These are phyloP conservation scores for Pterulicium gracile DNA, from an alignment of 1,284 basidiomycete species.

Conservation along the genomic window DNA sequence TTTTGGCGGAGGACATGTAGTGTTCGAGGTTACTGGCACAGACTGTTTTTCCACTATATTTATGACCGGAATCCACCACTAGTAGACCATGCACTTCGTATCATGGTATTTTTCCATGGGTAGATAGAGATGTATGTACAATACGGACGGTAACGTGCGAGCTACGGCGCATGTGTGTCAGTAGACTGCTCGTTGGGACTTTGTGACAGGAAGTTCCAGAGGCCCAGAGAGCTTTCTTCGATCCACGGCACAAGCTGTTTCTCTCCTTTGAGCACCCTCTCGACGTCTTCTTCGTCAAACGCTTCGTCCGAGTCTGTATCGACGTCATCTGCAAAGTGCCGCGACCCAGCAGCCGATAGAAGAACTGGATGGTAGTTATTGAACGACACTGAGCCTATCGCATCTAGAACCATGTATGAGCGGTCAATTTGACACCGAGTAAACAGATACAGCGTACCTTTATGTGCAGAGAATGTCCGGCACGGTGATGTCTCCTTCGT, in stretches of 20 bases:
- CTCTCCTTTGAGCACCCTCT: not conserved
- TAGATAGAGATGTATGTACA: too few species aligned
- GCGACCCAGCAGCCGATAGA: slow-evolving; percentile 55
- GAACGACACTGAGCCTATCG: slow-evolving; percentile 51
- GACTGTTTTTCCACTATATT: too few species aligned
- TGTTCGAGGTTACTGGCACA: too few species aligned
- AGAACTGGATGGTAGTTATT: slow-evolving; percentile 43
- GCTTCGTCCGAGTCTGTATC: slow-evolving; percentile 10
- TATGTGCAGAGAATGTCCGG: slow-evolving; percentile 29
- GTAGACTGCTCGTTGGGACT: not conserved
- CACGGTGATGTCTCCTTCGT: slow-evolving; percentile 12
- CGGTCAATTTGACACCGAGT: not conserved
- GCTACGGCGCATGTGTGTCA: too few species aligned
- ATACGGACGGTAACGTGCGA: too few species aligned
- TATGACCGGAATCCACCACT: too few species aligned
- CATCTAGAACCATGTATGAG: slow-evolving; percentile 28
- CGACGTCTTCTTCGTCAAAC: slow-evolving; percentile 2
- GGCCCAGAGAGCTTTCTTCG: not conserved
- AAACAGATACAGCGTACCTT: slow-evolving; percentile 22
- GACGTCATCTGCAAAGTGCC: slow-evolving; percentile 36
- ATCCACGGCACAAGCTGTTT: not conserved
- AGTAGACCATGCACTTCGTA: too few species aligned
- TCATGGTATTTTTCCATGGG: too few species aligned
- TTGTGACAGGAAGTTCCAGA: too few species aligned
- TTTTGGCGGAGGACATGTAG: too few species aligned